Percentiles rank a stretch among this genome's conserved stretches.
phyloP scores from a whole-genome alignment of 2,329 filamentous ascomycete genomes.

The Ophiobolus disseminans region DNA sequence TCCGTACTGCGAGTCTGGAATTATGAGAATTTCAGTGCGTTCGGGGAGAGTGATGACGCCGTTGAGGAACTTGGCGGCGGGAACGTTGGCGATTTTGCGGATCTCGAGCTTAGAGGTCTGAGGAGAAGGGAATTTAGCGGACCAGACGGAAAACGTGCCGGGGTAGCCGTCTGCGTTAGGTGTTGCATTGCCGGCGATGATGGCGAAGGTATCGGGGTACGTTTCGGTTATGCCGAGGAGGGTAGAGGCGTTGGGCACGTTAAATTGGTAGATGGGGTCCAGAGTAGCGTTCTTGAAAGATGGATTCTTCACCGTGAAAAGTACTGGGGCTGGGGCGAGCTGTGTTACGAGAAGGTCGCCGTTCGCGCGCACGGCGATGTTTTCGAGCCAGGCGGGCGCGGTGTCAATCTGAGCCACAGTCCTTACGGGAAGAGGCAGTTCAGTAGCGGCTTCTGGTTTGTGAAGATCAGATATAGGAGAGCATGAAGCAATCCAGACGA shows the following conservation, averaged over 20 bases:
- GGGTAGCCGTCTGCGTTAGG: conserved; percentile 10
- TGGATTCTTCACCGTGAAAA: conserved; percentile 7
- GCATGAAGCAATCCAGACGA: too few species aligned
- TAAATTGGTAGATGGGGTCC: conserved; percentile 9
- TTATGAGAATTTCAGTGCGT: conserved; percentile 1
- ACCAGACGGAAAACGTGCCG: conserved; percentile 13
- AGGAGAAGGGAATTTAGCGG: conserved; percentile 2
- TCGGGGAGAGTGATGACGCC: conserved; percentile 6
- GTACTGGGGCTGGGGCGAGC: conserved; percentile 3
- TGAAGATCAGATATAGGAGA: too few species aligned
- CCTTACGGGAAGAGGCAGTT: conserved; percentile 2
- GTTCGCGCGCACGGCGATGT: conserved; percentile 11
- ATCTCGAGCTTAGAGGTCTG: not conserved
- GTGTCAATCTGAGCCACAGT: conserved; percentile 13
- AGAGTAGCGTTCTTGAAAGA: conserved; percentile 4
- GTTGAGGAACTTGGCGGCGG: conserved; percentile 12
- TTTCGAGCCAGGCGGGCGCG: conserved; percentile 13
- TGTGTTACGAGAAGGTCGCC: conserved; percentile 16
- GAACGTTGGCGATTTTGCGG: conserved; percentile 13
- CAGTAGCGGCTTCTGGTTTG: not conserved
- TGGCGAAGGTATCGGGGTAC: conserved; percentile 8
- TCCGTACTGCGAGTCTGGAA: conserved; percentile 10
- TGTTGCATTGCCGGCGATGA: conserved; percentile 16
- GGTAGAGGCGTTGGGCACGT: conserved; percentile 7
- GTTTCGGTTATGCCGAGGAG: conserved; percentile 18